Base-by-base conservation (phyloP, 345 rosid genomes). In the Dimocarpus longan region DNA sequence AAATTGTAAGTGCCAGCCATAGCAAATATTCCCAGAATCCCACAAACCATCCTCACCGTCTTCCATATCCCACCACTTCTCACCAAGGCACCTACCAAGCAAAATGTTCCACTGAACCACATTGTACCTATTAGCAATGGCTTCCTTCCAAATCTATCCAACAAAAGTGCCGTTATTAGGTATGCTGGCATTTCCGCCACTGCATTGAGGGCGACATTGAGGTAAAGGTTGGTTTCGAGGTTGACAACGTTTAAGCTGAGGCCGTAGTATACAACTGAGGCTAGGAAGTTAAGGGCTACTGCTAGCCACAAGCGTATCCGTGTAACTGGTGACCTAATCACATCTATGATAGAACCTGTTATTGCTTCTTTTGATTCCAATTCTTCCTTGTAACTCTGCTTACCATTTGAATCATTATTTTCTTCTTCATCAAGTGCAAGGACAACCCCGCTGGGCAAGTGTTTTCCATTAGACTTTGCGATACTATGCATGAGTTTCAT, bases 1-100 rank as follows among this genome's bases (percentile, higher is more conserved):
- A 95, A 80, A 80, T 95, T 95, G 40, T 92, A 95, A 1, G 96
- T 95, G 37, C 98, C 99, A 0, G 99, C 96, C 96, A 89, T 85
- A 1, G 98, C 96, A 8, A 93, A 95, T 50, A 95, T 93, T 32
- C 98, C 99, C 32, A 92, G 74, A 32, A 95, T 64, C 59, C 95
- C 99, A 21, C 97, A 90, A 12, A 80, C 85, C 97, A 89, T 87
- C 70, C 91, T 91, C 50, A 84, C 80, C 2, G 80, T 76, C 68
- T 95, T 91, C 97, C 97, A 92, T n/a, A 76, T 76, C 43, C 93
- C 97, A 0, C 15, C 73, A 6, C 52, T 72, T 19, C 88, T 85
- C 52, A 88, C 78, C 19, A 86, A 12, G 73, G 88, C 70, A 9
- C 94, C 99, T 1, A 56, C 10, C 2, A 93, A 59, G 76, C 98